phyloP scores from a whole-genome alignment of 345 rosid genomes.

The Citrus reticulata region DNA sequence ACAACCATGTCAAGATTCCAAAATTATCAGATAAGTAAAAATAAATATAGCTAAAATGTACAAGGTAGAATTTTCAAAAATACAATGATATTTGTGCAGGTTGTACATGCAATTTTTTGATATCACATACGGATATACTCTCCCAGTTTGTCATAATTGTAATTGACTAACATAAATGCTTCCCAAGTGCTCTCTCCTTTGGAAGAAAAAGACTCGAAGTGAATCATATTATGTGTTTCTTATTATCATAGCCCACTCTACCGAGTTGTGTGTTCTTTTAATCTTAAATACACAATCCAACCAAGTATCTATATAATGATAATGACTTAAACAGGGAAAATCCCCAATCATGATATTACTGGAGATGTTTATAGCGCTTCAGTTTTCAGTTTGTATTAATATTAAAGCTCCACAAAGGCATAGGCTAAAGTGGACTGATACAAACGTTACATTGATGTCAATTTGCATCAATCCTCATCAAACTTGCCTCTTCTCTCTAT shows the following conservation, averaged over 20 bases:
- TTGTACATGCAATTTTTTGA: not conserved
- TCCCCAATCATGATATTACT: not conserved
- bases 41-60: constrained; percentile 1
- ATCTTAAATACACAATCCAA: not conserved
- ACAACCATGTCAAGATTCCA: constrained; percentile 17
- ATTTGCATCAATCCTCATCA: not conserved
- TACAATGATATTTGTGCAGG: not conserved
- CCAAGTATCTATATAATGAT: not conserved
- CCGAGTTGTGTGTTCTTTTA: not conserved
- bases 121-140: not conserved
- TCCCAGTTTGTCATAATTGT: not conserved
- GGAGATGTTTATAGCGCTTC: not conserved
- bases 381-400: not conserved
- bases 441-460: not conserved
- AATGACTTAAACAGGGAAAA: not conserved
- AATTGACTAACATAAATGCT: not conserved
- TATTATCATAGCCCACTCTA: not conserved
- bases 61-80: not conserved
- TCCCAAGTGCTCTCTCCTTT: not conserved
- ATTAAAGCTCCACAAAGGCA: not conserved
- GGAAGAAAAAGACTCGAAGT: not conserved
- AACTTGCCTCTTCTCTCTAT: not conserved
- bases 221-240: not conserved
- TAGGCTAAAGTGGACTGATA: not conserved
- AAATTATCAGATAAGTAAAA: not conserved